Base-by-base conservation (phyloP, 495 filamentous ascomycete genomes). In the Usnea hakonensis region DNA sequence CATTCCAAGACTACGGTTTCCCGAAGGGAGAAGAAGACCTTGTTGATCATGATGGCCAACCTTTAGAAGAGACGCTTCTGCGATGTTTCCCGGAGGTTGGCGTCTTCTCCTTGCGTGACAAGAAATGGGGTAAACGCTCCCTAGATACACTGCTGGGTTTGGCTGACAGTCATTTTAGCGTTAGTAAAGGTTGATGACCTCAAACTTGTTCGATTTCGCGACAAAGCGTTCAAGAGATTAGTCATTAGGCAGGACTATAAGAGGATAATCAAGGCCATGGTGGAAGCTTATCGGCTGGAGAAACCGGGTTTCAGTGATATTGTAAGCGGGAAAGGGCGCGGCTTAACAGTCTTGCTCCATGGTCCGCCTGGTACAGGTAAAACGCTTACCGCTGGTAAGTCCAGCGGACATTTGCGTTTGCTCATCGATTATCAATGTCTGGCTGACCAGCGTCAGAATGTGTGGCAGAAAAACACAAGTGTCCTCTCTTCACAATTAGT, bases 301-400 rank as follows among this genome's bases (percentile, higher is more conserved):
- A 40, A 52, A 17, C 57, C 65, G 32, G 61, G 57, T 21, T 67
- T 64, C 21, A 57, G 57, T 44, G 65, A 67, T 28, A 44, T 67
- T 30, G 62, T 67, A 6, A 30, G 48, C 10, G 65, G 65, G n/a
- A 67, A 67, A 43, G 65, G 65, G 43, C 46, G 62, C 32, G 65
- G 65, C 19, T 57, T 67, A 17, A 48, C 58, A 3, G 55, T 64
- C 9, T 43, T 67, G 23, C 53, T 67, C 7, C 67, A 60, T 52
- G 68, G 66, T 16, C 53, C 55, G 7, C 66, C 66, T 30, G 65
- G 68, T 8, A 61, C 58, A n/a, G 67, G 67, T 13, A 69, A 69
- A 59, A 67, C 65, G 19, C 61, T 69, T 26, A 67, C 65, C 6
- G 67, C 56, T 30, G 65, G 62, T 65, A 16, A 53, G 56, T 50